Conservation (phyloP, 1,284 basidiomycete species). For the Marasmius fiardii region DNA sequence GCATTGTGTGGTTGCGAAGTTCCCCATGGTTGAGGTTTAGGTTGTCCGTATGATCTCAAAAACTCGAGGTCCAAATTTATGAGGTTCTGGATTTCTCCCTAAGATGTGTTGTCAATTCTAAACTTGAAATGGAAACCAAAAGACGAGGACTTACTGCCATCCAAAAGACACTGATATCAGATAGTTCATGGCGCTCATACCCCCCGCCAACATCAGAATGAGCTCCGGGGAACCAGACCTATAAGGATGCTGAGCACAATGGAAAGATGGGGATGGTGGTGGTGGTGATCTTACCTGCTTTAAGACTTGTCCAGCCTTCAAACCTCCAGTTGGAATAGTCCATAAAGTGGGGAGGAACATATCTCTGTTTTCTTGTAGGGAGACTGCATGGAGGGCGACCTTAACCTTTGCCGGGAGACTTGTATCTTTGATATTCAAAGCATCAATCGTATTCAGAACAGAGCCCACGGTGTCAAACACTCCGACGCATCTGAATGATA, state of each 20-base stretch:
- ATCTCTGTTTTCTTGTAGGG: slow-evolving; percentile 24
- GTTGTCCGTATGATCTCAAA: slow-evolving; percentile 7
- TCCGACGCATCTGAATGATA: slow-evolving; percentile 14
- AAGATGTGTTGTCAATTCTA: too few species aligned
- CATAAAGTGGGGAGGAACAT: slow-evolving; percentile 25
- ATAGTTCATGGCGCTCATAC: slow-evolving; percentile 20
- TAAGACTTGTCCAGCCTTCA: neutral
- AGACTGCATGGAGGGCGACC: slow-evolving; percentile 23
- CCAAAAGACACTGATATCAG: slow-evolving; percentile 22
- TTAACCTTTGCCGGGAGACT: slow-evolving; percentile 19
- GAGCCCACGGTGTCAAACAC: slow-evolving; percentile 28
- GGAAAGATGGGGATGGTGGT: too few species aligned
- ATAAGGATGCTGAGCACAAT: too few species aligned
- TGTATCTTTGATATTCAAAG: slow-evolving; percentile 21
- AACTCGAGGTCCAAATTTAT: too few species aligned
- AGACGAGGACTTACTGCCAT: slow-evolving; percentile 20
- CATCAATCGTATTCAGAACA: slow-evolving; percentile 17
- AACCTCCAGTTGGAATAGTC: slow-evolving; percentile 10
- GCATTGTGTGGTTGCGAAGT: slow-evolving; percentile 17
- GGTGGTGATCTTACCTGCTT: slow-evolving; percentile 11
- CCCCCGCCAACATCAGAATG: slow-evolving; percentile 23
- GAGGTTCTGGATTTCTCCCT: too few species aligned
- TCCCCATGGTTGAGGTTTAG: slow-evolving; percentile 19
- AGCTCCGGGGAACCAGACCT: slow-evolving; percentile 23
- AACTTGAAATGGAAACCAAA: too few species aligned